These are phyloP conservation scores for Umbelopsis vinacea DNA, from an alignment of 192 early-diverging fungal genomes.

Conservation along the genomic window DNA sequence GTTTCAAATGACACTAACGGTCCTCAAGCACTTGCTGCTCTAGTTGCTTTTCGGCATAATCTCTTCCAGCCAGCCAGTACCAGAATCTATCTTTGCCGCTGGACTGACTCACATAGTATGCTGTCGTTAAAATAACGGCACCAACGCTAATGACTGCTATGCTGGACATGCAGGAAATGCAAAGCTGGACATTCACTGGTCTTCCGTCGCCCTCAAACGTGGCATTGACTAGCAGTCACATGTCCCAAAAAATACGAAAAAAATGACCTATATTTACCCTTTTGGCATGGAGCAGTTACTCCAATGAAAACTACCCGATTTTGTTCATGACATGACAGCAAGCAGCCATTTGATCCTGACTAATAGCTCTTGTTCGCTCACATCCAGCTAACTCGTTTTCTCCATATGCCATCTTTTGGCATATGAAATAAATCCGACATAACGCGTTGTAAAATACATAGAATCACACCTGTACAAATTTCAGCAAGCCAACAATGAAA, in stretches of 20 bases:
- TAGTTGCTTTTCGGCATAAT: slow-evolving; percentile 14
- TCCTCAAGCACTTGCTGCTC: not conserved
- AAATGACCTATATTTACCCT: not conserved
- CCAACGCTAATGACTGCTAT: not conserved
- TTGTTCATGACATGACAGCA: not conserved
- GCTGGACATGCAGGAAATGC: slow-evolving; percentile 1
- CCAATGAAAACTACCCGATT: not conserved
- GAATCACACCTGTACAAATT: not conserved
- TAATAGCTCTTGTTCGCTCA: too few relatives aligned
- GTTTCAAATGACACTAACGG: not conserved
- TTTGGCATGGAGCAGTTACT: not conserved
- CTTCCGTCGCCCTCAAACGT: not conserved
- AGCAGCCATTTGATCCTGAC: too few relatives aligned
- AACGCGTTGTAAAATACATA: not conserved
- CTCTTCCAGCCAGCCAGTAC: slow-evolving; percentile 4
- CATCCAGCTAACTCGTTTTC: too few relatives aligned
- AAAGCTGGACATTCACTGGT: too few relatives aligned
- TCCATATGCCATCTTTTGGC: not conserved
- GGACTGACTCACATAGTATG: not conserved
- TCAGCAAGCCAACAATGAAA: too few relatives aligned
- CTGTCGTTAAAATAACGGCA: not conserved
- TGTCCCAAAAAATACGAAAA: too few relatives aligned
- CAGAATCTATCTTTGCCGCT: not conserved
- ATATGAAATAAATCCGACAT: too few relatives aligned
- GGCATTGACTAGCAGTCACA: not conserved